Evolutionary conservation across 306 rosid species (phyloP), one percentile per base, ranked within the genome.

Genomic region (Rosa persica): DNA sequence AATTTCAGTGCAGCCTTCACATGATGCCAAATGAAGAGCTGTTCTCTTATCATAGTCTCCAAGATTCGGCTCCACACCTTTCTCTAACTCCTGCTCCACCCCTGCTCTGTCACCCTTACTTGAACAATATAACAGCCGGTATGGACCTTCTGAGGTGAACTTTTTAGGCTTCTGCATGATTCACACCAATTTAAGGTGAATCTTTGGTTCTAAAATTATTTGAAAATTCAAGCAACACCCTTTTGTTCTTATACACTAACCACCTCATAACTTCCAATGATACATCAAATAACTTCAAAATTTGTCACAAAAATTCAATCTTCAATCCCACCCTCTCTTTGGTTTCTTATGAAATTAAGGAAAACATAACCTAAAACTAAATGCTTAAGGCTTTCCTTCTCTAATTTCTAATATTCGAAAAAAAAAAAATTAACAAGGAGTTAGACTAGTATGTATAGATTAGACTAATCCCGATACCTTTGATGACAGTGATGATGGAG

Each of bases 1-100:
- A 72, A 81, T 62, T 13, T 81, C 81, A 12, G 68, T 71, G 62
- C 78, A 71, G 42, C 81, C 81, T 71, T 81, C 84, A 64, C 81
- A 81, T 23, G 78, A 81, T 2, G 84, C 84, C 77, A 81, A 51
- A 73, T 81, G 84, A 61, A 81, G 84, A 81, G 84, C 84, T 51
- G 84, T 81, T 42, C 84, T 81, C 68, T 16, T 76, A 25, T 76
- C 78, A 62, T 81, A 81, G 68, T 81, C 84, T 4, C 61, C 81
- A 11, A 76, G n/a, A 76, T 81, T 36, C 17, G 81, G 69, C 19
- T 49, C 60, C 39, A 81, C 84, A 0, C 84, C 84, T 40, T 61
- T 81, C 43, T 76, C 77, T 8, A 81, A 66, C 81, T 76, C 84
- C 34, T 72, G 78, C 25, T 76, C 64, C 64, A 81, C 84, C 60